Evolutionary conservation across 2,329 filamentous ascomycete genomes (phyloP).

Genomic region (Epicoccum sorghinum): DNA sequence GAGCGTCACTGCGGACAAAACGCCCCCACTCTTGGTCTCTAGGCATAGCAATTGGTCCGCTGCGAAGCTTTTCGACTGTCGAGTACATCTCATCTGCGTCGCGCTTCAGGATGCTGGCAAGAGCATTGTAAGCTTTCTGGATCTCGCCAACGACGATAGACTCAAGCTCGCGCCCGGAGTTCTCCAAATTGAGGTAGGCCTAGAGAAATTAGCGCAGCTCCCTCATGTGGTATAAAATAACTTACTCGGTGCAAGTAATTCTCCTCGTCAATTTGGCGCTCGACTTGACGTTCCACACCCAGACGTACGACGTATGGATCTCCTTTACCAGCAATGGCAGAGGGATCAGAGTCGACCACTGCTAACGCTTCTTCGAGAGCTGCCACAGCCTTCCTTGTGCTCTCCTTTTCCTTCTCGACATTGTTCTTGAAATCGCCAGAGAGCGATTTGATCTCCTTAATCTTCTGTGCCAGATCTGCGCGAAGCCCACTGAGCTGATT

Average conservation of each 20-base stretch:
- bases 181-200: conserved; percentile 94
- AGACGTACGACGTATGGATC: conserved; percentile 90
- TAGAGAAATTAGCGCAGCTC: conserved; percentile 47
- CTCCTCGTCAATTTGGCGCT: conserved; percentile 93
- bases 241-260: conserved; percentile 91
- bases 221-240: neutral
- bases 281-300: conserved; percentile 85
- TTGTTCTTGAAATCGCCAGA: conserved; percentile 96
- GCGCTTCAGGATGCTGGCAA: conserved; percentile 87
- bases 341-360: conserved; percentile 77
- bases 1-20: conserved; percentile 80
- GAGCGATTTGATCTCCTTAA: conserved; percentile 95
- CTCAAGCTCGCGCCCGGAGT: conserved; percentile 91
- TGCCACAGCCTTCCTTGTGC: conserved; percentile 77
- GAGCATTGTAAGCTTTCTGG: conserved; percentile 95
- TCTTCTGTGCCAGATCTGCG: conserved; percentile 91
- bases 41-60: conserved; percentile 87
- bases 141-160: conserved; percentile 97
- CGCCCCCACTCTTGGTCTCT: conserved; percentile 90
- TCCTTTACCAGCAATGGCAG: conserved; percentile 78
- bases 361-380: conserved; percentile 82
- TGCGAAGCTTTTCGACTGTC: conserved; percentile 79
- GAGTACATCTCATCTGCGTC: conserved; percentile 83
- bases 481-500: conserved; percentile 82
- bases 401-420: conserved; percentile 92